Percentiles rank a stretch among this genome's conserved stretches.
Conservation (phyloP, 139 green algal genomes). For the Nannochloris sp. region DNA sequence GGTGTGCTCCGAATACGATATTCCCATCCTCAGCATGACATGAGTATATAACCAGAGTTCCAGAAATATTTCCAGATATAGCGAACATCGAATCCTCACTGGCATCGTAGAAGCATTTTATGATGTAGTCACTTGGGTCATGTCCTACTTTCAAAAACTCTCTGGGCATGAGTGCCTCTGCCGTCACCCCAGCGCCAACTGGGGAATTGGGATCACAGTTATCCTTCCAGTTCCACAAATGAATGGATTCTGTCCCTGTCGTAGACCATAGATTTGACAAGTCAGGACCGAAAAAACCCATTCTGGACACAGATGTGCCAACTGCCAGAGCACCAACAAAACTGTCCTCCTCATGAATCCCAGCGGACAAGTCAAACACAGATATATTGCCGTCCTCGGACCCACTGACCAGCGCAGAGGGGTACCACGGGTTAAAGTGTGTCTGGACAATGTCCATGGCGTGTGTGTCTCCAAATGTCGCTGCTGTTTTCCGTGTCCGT, state of each 20-base stretch:
- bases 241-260: conserved; percentile 59
- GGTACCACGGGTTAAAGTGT: conserved; percentile 31
- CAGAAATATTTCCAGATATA: conserved; percentile 42
- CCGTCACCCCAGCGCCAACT: conserved; percentile 26
- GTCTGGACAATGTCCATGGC: conserved; percentile 45
- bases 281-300: conserved; percentile 50
- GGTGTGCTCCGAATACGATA: neutral
- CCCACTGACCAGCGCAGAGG: conserved; percentile 37
- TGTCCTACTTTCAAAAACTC: neutral
- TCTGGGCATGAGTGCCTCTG: neutral
- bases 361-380: conserved; percentile 51
- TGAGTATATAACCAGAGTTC: conserved; percentile 9
- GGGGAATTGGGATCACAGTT: conserved; percentile 38
- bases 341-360: conserved; percentile 54
- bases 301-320: conserved; percentile 49
- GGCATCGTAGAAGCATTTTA: conserved; percentile 48
- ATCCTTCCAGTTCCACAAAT: conserved; percentile 70
- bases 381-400: conserved; percentile 60
- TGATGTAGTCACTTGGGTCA: conserved; percentile 44
- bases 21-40: neutral
- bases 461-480: conserved; percentile 62
- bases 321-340: conserved; percentile 65
- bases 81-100: conserved; percentile 35
- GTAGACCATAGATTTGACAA: conserved; percentile 41
- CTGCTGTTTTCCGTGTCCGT: conserved; percentile 27